phyloP scores from a whole-genome alignment of 306 rosid genomes.

The Arachis hypogaea region DNA sequence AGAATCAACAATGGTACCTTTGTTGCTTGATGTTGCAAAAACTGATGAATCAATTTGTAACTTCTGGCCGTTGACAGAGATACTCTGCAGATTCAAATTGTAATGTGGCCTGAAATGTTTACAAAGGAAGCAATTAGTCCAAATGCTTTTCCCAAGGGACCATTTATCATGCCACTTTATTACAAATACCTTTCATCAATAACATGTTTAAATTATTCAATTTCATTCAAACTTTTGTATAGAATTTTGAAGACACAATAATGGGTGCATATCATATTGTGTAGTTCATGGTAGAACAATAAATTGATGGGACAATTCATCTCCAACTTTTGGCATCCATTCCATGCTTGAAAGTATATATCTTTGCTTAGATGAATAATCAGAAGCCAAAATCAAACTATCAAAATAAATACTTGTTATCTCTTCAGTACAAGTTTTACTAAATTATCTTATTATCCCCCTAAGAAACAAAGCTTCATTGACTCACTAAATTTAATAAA shows the following conservation, averaged over 20 bases:
- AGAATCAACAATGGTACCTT: constrained; percentile 92
- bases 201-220: constrained; percentile 2
- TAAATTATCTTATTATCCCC: constrained; percentile 15
- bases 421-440: neutral
- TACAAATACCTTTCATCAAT: neutral
- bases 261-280: neutral
- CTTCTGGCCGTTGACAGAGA: constrained; percentile 75
- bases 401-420: constrained; percentile 18
- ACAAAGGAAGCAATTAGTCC: constrained; percentile 32
- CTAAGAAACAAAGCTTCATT: neutral
- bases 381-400: constrained; percentile 6
- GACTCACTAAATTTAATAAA: neutral
- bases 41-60: constrained; percentile 67
- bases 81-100: constrained; percentile 88
- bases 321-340: constrained; percentile 15
- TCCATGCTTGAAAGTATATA: constrained; percentile 12
- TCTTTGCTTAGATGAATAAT: constrained; percentile 10
- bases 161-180: constrained; percentile 25
- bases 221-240: constrained; percentile 8
- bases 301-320: neutral
- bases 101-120: constrained; percentile 88
- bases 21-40: constrained; percentile 75
- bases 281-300: constrained; percentile 11
- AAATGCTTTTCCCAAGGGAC: constrained; percentile 27
- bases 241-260: constrained; percentile 7